Evolutionary conservation across 768 basidiomycete genomes (phyloP).

Genomic region (Podaxis sp.): DNA sequence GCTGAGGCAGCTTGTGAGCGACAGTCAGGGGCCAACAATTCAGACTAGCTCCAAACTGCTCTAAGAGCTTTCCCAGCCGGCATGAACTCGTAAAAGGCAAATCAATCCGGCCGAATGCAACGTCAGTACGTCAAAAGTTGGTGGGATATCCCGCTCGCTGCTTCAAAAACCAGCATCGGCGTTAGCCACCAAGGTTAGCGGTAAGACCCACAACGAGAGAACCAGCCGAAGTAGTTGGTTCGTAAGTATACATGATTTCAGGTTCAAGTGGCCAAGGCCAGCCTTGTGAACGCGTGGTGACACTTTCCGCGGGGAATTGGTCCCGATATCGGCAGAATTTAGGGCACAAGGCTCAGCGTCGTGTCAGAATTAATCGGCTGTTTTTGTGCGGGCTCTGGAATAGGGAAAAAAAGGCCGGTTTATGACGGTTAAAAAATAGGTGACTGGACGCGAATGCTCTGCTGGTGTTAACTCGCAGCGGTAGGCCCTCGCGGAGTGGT

Average conservation of each 20-base stretch:
- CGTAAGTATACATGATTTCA: background rate
- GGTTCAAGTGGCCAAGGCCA: background rate
- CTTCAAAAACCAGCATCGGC: background rate
- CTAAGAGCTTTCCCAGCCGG: no score
- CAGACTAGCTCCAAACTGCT: no score
- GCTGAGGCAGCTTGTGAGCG: no score
- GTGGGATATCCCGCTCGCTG: no score
- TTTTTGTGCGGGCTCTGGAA: background rate
- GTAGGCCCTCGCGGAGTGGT: background rate
- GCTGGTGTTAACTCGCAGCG: background rate
- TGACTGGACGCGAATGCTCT: background rate
- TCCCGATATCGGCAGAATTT: constrained; percentile 4
- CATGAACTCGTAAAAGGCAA: no score
- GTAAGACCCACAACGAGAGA: background rate
- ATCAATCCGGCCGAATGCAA: no score
- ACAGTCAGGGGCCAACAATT: no score
- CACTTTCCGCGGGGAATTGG: background rate
- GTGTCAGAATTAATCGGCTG: background rate
- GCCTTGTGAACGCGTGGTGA: background rate
- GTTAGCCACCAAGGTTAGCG: background rate
- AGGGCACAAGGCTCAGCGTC: background rate
- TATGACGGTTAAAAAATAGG: background rate
- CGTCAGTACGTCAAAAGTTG: no score
- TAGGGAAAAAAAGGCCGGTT: background rate
- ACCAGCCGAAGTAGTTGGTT: background rate